These are phyloP conservation scores for Tolypocladium pustulatum DNA, from an alignment of 2,329 filamentous ascomycete species.

Conservation along the genomic window DNA sequence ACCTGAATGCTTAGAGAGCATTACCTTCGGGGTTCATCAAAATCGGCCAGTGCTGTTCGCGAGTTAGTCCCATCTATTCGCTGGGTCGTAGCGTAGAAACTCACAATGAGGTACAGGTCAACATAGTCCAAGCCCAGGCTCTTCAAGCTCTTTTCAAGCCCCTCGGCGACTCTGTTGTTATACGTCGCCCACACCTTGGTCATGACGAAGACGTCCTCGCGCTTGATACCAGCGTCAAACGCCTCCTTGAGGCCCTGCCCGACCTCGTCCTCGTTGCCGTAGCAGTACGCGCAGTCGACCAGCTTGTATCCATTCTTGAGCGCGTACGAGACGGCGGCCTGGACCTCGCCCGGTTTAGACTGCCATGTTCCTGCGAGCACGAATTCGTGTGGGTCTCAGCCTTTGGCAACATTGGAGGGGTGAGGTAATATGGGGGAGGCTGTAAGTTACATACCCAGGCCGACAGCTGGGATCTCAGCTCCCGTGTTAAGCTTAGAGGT, in stretches of 20 bases:
- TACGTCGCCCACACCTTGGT: constrained; percentile 82
- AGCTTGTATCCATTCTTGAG: constrained; percentile 47
- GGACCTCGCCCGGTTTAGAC: constrained; percentile 46
- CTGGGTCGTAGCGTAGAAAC: constrained; percentile 7
- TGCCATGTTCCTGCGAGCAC: constrained; percentile 50
- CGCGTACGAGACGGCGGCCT: constrained; percentile 46
- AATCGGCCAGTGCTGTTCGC: constrained; percentile 62
- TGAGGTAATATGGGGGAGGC: neutral
- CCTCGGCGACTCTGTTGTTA: constrained; percentile 57
- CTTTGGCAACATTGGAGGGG: too few species aligned
- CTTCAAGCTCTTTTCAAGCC: constrained; percentile 62
- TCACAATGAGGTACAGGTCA: constrained; percentile 62
- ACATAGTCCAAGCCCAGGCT: constrained; percentile 69
- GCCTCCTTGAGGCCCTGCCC: constrained; percentile 67
- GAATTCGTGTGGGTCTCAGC: neutral
- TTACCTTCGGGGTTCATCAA: constrained; percentile 67
- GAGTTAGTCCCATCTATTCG: neutral
- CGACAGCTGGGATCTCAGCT: constrained; percentile 50
- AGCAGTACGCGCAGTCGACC: constrained; percentile 66
- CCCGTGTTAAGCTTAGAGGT: constrained; percentile 57
- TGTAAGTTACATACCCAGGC: constrained; percentile 41
- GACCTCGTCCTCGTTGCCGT: constrained; percentile 75
- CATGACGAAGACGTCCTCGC: constrained; percentile 73
- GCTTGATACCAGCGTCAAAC: constrained; percentile 58
- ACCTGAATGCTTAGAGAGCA: neutral